Percentiles rank a stretch among this genome's conserved stretches.
phyloP scores from a whole-genome alignment of 805 yeast species.

The Phaffomyces antillensis region DNA sequence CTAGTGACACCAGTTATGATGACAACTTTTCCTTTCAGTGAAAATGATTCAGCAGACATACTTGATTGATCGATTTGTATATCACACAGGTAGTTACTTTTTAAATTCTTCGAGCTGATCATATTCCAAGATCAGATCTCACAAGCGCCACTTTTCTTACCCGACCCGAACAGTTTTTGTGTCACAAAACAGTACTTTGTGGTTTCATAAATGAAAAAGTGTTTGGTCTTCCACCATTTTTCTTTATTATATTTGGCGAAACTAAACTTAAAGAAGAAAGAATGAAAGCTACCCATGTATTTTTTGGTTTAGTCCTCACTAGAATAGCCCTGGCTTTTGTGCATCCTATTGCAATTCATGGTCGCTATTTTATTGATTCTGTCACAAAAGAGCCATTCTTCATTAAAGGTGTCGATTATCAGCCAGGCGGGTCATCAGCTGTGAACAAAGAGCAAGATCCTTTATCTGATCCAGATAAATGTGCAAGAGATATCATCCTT shows the following conservation, averaged over 20 bases:
- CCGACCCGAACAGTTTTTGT: no score
- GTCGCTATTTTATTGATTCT: slow-evolving; percentile 69
- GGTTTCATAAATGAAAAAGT: no score
- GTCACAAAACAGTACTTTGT: no score
- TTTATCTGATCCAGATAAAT: slow-evolving; percentile 57
- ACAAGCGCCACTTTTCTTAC: no score
- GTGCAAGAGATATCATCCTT: slow-evolving; percentile 76
- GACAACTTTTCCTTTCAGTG: slow-evolving; percentile 76
- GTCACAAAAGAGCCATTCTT: slow-evolving; percentile 71
- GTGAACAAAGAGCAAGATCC: slow-evolving; percentile 59
- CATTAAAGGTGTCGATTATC: slow-evolving; percentile 87
- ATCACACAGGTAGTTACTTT: no score
- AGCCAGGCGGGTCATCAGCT: slow-evolving; percentile 91
- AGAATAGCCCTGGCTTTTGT: slow-evolving; percentile 25
- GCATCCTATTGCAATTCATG: slow-evolving; percentile 63
- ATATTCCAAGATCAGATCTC: no score
- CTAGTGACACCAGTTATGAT: slow-evolving; percentile 76
- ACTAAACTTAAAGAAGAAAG: no score
- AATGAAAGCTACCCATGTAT: background rate
- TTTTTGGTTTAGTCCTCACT: background rate
- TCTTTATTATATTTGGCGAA: no score
- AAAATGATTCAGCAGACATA: slow-evolving; percentile 48
- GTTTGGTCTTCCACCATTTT: no score
- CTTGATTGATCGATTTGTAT: no score
- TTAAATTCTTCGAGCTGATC: no score